Conservation (phyloP, 2,329 filamentous ascomycete species). For the Dactylellina drechsleri region DNA sequence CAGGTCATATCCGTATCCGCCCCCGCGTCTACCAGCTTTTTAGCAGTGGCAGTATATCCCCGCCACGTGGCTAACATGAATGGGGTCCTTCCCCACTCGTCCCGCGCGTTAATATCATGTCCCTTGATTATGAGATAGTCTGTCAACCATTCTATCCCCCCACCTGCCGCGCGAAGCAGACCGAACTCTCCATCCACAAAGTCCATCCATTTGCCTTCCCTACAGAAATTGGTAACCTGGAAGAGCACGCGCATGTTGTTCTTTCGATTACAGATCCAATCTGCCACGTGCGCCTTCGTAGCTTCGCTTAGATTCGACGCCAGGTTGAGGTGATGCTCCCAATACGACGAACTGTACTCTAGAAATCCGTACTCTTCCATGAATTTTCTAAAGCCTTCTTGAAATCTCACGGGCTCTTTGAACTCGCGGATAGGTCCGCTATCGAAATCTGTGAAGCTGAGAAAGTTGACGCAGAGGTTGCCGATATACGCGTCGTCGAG, state of each 20-base stretch:
- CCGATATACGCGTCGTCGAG: slow-evolving; percentile 24
- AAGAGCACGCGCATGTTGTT: slow-evolving; percentile 15
- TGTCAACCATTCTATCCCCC: slow-evolving; percentile 19
- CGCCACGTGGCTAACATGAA: neutral
- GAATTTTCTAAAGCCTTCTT: slow-evolving; percentile 18
- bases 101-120: slow-evolving; percentile 15
- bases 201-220: neutral
- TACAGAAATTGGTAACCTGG: slow-evolving; percentile 10
- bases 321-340: slow-evolving; percentile 8
- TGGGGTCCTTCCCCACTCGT: slow-evolving; percentile 15
- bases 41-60: neutral
- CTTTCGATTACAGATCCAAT: slow-evolving; percentile 16
- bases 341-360: slow-evolving; percentile 19
- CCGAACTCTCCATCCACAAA: slow-evolving; percentile 23
- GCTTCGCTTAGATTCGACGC: slow-evolving; percentile 20
- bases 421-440: slow-evolving; percentile 18
- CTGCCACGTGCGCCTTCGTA: slow-evolving; percentile 11
- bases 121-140: slow-evolving; percentile 18
- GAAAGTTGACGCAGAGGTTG: slow-evolving; percentile 29
- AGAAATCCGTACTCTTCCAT: slow-evolving; percentile 23
- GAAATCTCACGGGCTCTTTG: slow-evolving; percentile 7
- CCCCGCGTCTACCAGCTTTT: slow-evolving; percentile 7
- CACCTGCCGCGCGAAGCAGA: neutral
- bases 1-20: neutral
- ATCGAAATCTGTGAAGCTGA: slow-evolving; percentile 30